Conservation (phyloP, 352 stramenopile genomes). For the Phytophthora podocarpi region DNA sequence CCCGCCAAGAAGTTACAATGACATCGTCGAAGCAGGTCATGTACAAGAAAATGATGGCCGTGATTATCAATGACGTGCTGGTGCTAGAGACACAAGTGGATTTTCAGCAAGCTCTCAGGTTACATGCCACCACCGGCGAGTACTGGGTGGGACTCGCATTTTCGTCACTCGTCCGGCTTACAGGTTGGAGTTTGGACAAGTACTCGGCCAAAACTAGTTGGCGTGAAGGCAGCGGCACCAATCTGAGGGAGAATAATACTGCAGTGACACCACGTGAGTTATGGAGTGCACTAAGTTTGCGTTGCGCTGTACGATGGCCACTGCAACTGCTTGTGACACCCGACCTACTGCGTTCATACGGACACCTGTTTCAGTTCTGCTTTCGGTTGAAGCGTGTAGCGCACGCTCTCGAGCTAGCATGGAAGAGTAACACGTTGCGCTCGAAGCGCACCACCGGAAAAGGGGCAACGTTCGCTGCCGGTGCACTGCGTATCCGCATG, state of each 20-base stretch:
- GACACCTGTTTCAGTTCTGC: constrained; percentile 80
- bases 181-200: constrained; percentile 61
- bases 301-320: constrained; percentile 63
- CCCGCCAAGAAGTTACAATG: constrained; percentile 44
- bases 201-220: constrained; percentile 48
- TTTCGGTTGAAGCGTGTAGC: constrained; percentile 79
- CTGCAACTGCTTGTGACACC: constrained; percentile 69
- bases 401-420: constrained; percentile 67
- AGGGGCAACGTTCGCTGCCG: constrained; percentile 24
- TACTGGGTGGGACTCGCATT: constrained; percentile 67
- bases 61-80: constrained; percentile 49
- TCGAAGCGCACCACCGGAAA: constrained; percentile 25
- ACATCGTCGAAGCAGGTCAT: constrained; percentile 42
- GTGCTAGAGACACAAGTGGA: constrained; percentile 55
- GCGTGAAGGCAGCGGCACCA: constrained; percentile 9
- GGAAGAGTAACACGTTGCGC: constrained; percentile 55
- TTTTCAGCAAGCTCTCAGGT: constrained; percentile 46
- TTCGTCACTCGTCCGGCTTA: constrained; percentile 38
- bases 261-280: constrained; percentile 53
- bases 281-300: constrained; percentile 60
- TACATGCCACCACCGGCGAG: constrained; percentile 43
- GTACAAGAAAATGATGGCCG: constrained; percentile 57
- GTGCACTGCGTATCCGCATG: constrained; percentile 66
- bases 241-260: constrained; percentile 45
- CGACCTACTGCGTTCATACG: constrained; percentile 62